These are phyloP conservation scores for Ganoderma meredithae DNA, from an alignment of 1,284 basidiomycete species.

Conservation along the genomic window DNA sequence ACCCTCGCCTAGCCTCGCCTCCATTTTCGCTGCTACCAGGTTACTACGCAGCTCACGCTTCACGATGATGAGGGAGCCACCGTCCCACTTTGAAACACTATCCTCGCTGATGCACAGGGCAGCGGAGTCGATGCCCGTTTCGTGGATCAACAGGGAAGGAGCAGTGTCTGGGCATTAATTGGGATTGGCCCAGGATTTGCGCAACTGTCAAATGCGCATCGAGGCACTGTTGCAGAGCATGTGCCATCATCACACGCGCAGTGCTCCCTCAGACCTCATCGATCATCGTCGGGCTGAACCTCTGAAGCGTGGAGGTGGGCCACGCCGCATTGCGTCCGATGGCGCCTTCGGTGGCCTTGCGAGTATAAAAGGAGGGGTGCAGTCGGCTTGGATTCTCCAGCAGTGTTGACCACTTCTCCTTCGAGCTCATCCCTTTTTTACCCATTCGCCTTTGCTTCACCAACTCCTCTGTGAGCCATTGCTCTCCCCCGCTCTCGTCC, in stretches of 20 bases:
- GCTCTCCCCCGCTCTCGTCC: neutral
- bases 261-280: neutral
- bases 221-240: neutral
- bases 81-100: slow-evolving; percentile 12
- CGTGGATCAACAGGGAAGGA: neutral
- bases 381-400: neutral
- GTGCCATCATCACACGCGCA: neutral
- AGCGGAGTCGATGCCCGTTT: slow-evolving; percentile 18
- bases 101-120: slow-evolving; percentile 19
- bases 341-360: neutral
- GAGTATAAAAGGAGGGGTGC: neutral
- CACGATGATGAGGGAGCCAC: slow-evolving; percentile 17
- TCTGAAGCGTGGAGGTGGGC: neutral
- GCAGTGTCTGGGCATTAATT: neutral
- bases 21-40: slow-evolving; percentile 7
- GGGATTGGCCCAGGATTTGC: neutral
- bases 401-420: slow-evolving; percentile 2
- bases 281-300: neutral
- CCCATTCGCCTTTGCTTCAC: neutral
- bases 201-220: neutral
- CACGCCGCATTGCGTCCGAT: neutral
- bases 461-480: neutral
- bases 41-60: slow-evolving; percentile 16
- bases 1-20: neutral
- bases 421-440: neutral